Base-by-base conservation (phyloP, 257 asterid species). In the Vinca minor region DNA sequence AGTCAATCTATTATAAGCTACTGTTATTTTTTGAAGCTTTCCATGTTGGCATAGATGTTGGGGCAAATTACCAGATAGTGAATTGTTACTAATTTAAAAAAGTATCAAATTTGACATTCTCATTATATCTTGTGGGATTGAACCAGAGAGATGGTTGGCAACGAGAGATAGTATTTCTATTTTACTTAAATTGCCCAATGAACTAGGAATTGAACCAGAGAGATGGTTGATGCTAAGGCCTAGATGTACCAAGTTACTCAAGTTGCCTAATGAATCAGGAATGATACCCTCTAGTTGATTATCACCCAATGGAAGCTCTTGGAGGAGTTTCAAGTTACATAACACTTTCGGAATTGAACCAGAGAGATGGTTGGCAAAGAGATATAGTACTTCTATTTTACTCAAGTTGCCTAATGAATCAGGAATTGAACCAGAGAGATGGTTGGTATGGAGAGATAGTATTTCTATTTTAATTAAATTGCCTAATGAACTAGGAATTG, bases 21-120 rank as follows among this genome's bases (percentile, higher is more conserved):
- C 71, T 8, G 60, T 58, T 8, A 77, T 52, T 9, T 46, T 46
- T 15, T 26, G 15, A 1, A 80, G 69, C 25, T 17, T 23, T 39
- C 69, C 71, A 54, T 74, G 71, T 14, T 29, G 47, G 26, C 83
- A 80, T 1, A 77, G 13, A 14, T 77, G 41, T 55, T 74, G 59
- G 2, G 82, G 80, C 49, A 80, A 54, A 12, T 63, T 41, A 21
- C 78, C 82, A 3, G 62, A 52, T 18, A 80, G 44, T 5, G 63
- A 20, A 65, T 77, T 80, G 0, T 4, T 9, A 35, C n/a, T n/a
- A 5, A 59, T 11, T 41, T 15, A 15, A 4, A 15, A 3, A 57
- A 56, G n/a, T n/a, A 38, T 1, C 42, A 38, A 4, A 38, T 38
- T 38, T 8, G 42, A n/a, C n/a, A n/a, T n/a, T n/a, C n/a, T n/a